phyloP scores from a whole-genome alignment of 1,139 yeast genomes.

The Nematodospora anomalae region DNA sequence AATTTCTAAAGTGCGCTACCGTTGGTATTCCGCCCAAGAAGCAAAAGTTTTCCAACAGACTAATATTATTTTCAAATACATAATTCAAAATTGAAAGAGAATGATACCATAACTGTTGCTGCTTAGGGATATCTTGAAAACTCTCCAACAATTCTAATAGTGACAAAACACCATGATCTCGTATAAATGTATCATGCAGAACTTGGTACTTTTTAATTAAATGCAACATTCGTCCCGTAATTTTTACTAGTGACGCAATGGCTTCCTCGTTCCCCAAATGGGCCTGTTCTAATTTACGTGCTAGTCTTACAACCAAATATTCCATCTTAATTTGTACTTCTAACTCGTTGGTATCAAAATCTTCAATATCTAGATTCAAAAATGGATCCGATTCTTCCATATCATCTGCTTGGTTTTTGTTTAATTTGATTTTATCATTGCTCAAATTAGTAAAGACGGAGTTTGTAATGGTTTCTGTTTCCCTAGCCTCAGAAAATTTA shows the following conservation, averaged over 20 bases:
- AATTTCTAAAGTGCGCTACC: conserved; percentile 44
- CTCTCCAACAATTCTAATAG: conserved; percentile 49
- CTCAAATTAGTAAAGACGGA: conserved; percentile 6
- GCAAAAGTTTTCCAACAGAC: conserved; percentile 51
- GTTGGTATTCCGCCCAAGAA: conserved; percentile 59
- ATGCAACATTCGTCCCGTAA: conserved; percentile 44
- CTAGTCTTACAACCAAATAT: conserved; percentile 34
- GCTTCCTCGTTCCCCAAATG: conserved; percentile 35
- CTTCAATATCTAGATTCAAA: conserved; percentile 38
- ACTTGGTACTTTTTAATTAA: conserved; percentile 42
- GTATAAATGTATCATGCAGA: conserved; percentile 44
- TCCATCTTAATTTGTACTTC: conserved; percentile 48
- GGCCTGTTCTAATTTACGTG: conserved; percentile 32
- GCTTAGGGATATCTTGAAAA: conserved; percentile 32
- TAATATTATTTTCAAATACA: conserved; percentile 35
- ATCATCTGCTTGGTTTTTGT: conserved; percentile 6
- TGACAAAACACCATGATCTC: conserved; percentile 52
- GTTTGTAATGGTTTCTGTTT: conserved; percentile 16
- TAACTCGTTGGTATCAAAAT: conserved; percentile 44
- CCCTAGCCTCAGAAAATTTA: conserved; percentile 31
- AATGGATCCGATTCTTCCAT: conserved; percentile 41
- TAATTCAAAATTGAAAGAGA: conserved; percentile 42
- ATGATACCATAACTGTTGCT: conserved; percentile 40
- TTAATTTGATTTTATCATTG: background rate
- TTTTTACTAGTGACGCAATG: conserved; percentile 31